Base-by-base conservation (phyloP, 169 alveolate genomes). In the Cryptosporidium ryanae region DNA sequence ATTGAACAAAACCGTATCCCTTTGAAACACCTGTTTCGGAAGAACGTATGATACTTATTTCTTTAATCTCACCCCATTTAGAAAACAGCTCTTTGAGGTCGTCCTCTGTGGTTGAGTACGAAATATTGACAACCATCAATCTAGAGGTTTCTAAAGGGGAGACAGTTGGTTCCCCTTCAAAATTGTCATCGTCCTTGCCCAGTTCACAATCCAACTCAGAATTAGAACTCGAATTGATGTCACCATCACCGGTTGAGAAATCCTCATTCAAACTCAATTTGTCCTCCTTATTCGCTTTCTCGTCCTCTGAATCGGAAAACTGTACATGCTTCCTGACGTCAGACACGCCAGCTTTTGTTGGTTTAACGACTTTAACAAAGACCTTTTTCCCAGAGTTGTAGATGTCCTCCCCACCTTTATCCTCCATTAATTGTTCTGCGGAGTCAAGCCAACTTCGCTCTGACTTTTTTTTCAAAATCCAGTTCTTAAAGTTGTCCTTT, bases 21-120 rank as follows among this genome's bases (percentile, higher is more conserved):
- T 76, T 76, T 18, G 87, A 76, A 43, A 76, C 71, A 2, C 87
- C 90, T 82, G 91, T 10, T 63, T 82, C 54, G 65, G 92, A 32
- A 61, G 84, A 82, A 65, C 91, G 67, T 52, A 81, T 23, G 68
- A 87, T 84, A 64, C 64, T 25, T 83, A 84, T 68, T 27, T 82
- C 64, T 83, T 76, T 76, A 5, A 76, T 70, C 49, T 76, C 87
- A 8, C 87, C 87, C 87, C 87, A 76, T 61, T 76, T 91, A 65
- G 83, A 46, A 49, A 94, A 91, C 48, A 84, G 82, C 82, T 89
- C 92, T 43, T 92, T 64, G 8, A 96, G 90, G 50, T 95, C 97
- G 31, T 93, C 97, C 65, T 96, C 98, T 44, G 96, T 93, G 46
- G 95, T 92, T 43, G 90, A 90, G 93, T 94, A 96, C 17, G 98